Conservation (phyloP, 345 rosid genomes). For the Pistacia integerrima region DNA sequence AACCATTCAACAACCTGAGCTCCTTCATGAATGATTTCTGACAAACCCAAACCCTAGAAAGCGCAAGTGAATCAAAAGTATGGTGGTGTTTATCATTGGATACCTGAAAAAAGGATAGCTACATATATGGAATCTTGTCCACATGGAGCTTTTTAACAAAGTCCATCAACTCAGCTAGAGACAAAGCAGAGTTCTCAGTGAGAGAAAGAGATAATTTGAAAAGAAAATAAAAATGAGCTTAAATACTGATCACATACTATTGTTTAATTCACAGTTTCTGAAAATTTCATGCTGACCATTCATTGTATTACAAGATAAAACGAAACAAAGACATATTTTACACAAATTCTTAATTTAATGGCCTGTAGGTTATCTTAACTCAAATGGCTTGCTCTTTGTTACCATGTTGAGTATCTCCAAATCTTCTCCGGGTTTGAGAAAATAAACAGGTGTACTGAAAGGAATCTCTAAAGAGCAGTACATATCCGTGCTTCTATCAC, state of each 20-base stretch:
- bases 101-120: slow-evolving; percentile 31
- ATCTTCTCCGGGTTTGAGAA: neutral
- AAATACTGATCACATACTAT: neutral
- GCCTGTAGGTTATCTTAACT: neutral
- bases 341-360: neutral
- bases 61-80: slow-evolving; percentile 25
- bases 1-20: neutral
- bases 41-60: slow-evolving; percentile 30
- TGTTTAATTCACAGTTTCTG: neutral
- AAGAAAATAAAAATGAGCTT: neutral
- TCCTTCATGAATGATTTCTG: slow-evolving; percentile 28
- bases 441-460: slow-evolving; percentile 6
- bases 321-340: neutral
- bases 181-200: slow-evolving; percentile 1
- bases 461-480: neutral
- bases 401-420: neutral
- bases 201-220: neutral
- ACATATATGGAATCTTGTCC: slow-evolving; percentile 37
- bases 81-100: slow-evolving; percentile 24
- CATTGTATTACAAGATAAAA: neutral
- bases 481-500: neutral
- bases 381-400: neutral
- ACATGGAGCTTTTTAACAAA: slow-evolving; percentile 23
- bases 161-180: slow-evolving; percentile 15
- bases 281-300: neutral